Evolutionary conservation across 1,139 yeast genomes (phyloP), one percentile per base, ranked within the genome.

Genomic region (Pichia sp.): DNA sequence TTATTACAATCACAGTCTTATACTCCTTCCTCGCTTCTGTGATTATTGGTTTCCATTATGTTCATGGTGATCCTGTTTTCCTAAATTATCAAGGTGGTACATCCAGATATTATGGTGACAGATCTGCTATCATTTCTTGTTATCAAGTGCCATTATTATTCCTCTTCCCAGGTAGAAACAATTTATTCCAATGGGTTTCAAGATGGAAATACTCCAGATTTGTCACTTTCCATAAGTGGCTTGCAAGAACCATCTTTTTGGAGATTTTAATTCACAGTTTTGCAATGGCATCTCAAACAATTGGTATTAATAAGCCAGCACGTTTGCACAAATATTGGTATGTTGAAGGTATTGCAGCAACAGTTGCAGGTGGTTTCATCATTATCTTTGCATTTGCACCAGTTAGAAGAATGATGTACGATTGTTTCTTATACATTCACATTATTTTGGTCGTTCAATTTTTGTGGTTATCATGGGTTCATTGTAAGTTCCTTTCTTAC

Each of bases 191-290:
- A 45, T 67, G 71, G 66, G 33, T 76, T 29, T 76, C 86, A 4
- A 83, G 86, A 29, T 77, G 86, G 80, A 64, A 72, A 18, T 70
- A 69, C 46, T 62, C 77, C 3, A 67, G 83, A 30, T 79, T 80
- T 52, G 62, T 77, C 39, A 62, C 71, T 17, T 68, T 75, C 53
- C 93, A 83, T 58, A 74, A 78, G 49, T 77, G 84, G 80, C 51
- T 74, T 6, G 74, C 78, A 2, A 67, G 91, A 56, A 46, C 61
- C 2, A 52, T 63, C 40, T 49, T 63, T 22, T 19, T 62, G 9
- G 55, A 63, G 42, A 60, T 64, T 1, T 41, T 69, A 24, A 55
- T 74, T 27, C 87, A 80, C 50, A 65, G 74, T 12, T 66, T 69
- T 21, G 73, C 77, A 15, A 63, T 68, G 64, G 59, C 69, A 1